Evolutionary conservation across 164 flowering plant genomes (phyloP).

Genomic region (Magnolia sinica): DNA sequence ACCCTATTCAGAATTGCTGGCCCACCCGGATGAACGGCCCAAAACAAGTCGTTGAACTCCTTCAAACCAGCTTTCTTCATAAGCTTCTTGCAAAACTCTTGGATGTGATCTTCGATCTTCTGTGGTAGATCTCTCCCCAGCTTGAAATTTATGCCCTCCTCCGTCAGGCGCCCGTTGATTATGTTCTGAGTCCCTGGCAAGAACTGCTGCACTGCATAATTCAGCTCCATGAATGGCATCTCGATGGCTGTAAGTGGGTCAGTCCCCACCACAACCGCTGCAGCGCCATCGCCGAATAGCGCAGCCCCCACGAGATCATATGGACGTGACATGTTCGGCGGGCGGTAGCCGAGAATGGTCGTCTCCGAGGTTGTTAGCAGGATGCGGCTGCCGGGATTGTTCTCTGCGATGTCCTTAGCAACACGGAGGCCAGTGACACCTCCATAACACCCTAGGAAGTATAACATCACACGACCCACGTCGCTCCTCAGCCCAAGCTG

Average conservation of each 20-base stretch:
- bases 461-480: slow-evolving; percentile 60
- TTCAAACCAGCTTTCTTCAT: slow-evolving; percentile 31
- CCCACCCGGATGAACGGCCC: slow-evolving; percentile 83
- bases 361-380: slow-evolving; percentile 60
- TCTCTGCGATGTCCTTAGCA: slow-evolving; percentile 72
- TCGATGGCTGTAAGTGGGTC: slow-evolving; percentile 32
- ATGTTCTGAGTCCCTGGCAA: slow-evolving; percentile 53
- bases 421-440: slow-evolving; percentile 67
- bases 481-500: slow-evolving; percentile 51
- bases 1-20: slow-evolving; percentile 63
- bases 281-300: slow-evolving; percentile 76
- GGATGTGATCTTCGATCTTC: slow-evolving; percentile 63
- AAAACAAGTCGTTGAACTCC: slow-evolving; percentile 54
- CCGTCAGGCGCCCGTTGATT: slow-evolving; percentile 52
- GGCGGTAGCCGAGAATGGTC: slow-evolving; percentile 63
- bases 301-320: slow-evolving; percentile 76
- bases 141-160: slow-evolving; percentile 65
- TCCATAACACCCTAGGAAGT: slow-evolving; percentile 67
- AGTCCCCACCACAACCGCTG: slow-evolving; percentile 53
- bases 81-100: slow-evolving; percentile 53
- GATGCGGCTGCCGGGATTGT: slow-evolving; percentile 69
- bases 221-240: slow-evolving; percentile 58
- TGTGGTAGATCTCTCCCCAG: slow-evolving; percentile 69
- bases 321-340: slow-evolving; percentile 54
- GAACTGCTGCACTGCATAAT: slow-evolving; percentile 53